These are phyloP conservation scores for Didymella pinodella DNA, from an alignment of 2,329 filamentous ascomycete genomes.

Conservation along the genomic window DNA sequence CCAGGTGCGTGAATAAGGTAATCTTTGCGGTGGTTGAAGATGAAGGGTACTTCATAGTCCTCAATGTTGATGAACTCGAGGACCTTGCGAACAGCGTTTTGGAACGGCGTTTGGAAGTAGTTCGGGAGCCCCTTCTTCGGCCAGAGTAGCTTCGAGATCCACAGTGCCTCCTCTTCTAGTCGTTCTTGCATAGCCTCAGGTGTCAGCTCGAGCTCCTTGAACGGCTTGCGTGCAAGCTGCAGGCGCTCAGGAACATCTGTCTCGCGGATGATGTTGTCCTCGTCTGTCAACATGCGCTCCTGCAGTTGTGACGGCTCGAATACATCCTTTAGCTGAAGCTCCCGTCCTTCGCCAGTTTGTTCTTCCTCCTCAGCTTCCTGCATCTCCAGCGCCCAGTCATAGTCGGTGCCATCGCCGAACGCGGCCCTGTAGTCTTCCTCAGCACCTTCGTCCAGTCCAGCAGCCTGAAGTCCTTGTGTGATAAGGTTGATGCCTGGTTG, in stretches of 20 bases:
- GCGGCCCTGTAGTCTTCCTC: conserved; percentile 96
- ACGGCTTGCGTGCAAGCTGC: conserved; percentile 88
- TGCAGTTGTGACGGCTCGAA: conserved; percentile 95
- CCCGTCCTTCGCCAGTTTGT: conserved; percentile 78
- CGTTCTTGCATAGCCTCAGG: conserved; percentile 72
- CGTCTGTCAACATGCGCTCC: conserved; percentile 94
- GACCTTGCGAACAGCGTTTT: conserved; percentile 87
- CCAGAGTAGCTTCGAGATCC: conserved; percentile 91
- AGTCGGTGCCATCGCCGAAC: conserved; percentile 95
- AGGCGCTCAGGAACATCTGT: conserved; percentile 93
- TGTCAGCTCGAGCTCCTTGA: conserved; percentile 80
- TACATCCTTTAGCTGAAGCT: conserved; percentile 93
- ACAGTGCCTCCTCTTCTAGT: conserved; percentile 83
- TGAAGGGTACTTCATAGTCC: conserved; percentile 94
- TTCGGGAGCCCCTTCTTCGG: conserved; percentile 79
- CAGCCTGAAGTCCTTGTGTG: conserved; percentile 76
- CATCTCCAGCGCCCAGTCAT: conserved; percentile 89
- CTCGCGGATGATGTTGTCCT: conserved; percentile 88
- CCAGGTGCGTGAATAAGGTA: conserved; percentile 89
- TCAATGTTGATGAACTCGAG: conserved; percentile 95
- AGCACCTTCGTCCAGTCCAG: conserved; percentile 88
- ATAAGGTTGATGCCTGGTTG: conserved; percentile 76
- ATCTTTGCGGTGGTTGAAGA: conserved; percentile 97
- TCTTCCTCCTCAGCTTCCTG: conserved; percentile 85
- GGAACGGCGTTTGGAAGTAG: conserved; percentile 82